Evolutionary conservation across 768 basidiomycete species (phyloP), one percentile per base, ranked within the genome.

Genomic region (Atractiella rhizophila): DNA sequence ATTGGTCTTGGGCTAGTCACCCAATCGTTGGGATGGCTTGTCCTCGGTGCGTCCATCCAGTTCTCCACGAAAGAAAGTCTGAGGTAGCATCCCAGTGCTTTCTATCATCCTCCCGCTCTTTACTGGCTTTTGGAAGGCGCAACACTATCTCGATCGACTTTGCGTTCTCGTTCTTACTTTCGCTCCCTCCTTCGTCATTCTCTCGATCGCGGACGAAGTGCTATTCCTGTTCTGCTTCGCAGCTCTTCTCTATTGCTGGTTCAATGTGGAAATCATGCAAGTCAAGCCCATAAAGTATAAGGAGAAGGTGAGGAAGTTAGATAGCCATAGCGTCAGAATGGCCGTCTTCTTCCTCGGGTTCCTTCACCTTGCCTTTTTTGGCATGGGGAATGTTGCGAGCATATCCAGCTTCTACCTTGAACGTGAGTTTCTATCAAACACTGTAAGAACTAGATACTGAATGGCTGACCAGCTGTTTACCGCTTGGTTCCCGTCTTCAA

Each of bases 261-360:
- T 74, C 30, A 62, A 67, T 9, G 63, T 76, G 5, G 80, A 83
- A 48, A 54, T 20, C 30, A 15, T 15, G 28, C 21, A 12, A 26
- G 8, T 16, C 40, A 37, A 18, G 5, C 12, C 8, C 31, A 42
- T 7, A 16, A 28, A 38, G 21, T n/a, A 40, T 23, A 29, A 20
- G 20, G 32, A 11, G 11, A 29, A 25, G 31, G 18, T 11, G 13
- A 44, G 19, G 34, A 13, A 18, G 68, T 69, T 50, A 50, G 55
- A n/a, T 68, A 56, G 58, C 28, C 73, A 74, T 28, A 74, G 80
- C 44, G 55, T 80, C 11, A 60, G 80, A 35, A 71, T 76, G 39
- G 77, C 74, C 1, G 47, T 82, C 18, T 77, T 80, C 56, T 82
- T 82, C 59, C 57, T 85, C 44, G 78, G 78, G 57, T 80, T 83